These are phyloP conservation scores for Evansstolkia leycettana DNA, from an alignment of 495 filamentous ascomycete genomes.

Conservation along the genomic window DNA sequence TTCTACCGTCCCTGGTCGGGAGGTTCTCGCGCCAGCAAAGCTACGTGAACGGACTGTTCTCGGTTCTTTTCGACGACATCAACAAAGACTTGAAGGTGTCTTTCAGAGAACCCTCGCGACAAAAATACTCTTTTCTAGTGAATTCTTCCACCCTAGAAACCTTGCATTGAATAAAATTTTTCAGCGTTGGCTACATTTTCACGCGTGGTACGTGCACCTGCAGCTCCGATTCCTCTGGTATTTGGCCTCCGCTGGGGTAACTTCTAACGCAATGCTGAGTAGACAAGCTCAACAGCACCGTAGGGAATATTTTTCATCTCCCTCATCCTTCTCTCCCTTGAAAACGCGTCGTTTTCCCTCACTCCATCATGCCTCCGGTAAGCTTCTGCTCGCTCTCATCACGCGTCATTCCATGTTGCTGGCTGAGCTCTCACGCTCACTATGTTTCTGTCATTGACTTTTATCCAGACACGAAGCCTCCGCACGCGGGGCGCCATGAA, in stretches of 20 bases:
- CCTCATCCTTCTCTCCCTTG: constrained; percentile 11
- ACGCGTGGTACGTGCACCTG: constrained; percentile 32
- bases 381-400: constrained; percentile 15
- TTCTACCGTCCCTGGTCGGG: no score
- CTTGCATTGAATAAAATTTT: constrained; percentile 16
- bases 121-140: neutral
- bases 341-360: constrained; percentile 14
- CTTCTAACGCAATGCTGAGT: constrained; percentile 31
- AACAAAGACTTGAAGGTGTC: constrained; percentile 16
- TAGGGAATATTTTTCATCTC: constrained; percentile 18
- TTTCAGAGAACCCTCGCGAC: neutral
- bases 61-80: constrained; percentile 15
- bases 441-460: constrained; percentile 4
- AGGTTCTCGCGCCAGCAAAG: constrained; percentile 13
- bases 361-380: constrained; percentile 33
- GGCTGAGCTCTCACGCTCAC: neutral
- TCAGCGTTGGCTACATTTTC: constrained; percentile 21
- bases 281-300: constrained; percentile 12
- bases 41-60: constrained; percentile 12
- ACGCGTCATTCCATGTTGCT: constrained; percentile 9
- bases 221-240: constrained; percentile 20
- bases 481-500: constrained; percentile 62
- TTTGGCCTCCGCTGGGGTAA: constrained; percentile 26
- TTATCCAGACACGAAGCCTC: constrained; percentile 38
- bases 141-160: constrained; percentile 4